Percentiles rank a stretch among this genome's conserved stretches.
These are phyloP conservation scores for Rosellinia necatrix DNA, from an alignment of 2,329 filamentous ascomycete species.

Conservation along the genomic window DNA sequence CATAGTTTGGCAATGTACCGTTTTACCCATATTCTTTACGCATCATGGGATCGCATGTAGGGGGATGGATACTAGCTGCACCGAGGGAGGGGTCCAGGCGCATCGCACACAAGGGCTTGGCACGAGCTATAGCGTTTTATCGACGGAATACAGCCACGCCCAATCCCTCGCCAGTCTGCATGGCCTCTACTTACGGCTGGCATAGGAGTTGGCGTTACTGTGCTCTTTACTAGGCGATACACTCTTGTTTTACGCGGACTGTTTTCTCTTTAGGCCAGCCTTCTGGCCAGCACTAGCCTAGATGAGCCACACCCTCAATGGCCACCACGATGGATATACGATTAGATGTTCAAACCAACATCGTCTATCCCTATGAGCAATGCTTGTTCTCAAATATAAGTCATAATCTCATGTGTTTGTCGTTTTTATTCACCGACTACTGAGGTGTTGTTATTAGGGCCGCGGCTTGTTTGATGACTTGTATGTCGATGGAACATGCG, in stretches of 20 bases:
- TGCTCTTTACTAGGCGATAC: conserved; percentile 33
- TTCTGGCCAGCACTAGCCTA: conserved; percentile 18
- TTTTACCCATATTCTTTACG: conserved; percentile 25
- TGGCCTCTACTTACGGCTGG: conserved; percentile 10
- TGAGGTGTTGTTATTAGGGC: background rate
- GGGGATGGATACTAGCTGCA: conserved; percentile 9
- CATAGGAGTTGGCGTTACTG: conserved; percentile 40
- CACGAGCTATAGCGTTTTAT: conserved; percentile 12
- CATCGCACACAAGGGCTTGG: conserved; percentile 17
- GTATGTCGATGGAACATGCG: too few species aligned
- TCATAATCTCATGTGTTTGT: background rate
- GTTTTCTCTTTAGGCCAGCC: conserved; percentile 1
- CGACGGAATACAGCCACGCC: conserved; percentile 9
- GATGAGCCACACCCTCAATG: conserved; percentile 26
- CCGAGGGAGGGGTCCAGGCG: conserved; percentile 13
- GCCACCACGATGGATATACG: conserved; percentile 22
- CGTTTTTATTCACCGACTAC: background rate
- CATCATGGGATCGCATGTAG: conserved; percentile 27
- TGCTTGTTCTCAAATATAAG: background rate
- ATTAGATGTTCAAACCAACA: conserved; percentile 21
- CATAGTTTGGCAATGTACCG: conserved; percentile 2
- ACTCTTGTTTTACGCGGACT: conserved; percentile 30
- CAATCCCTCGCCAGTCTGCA: conserved; percentile 1
- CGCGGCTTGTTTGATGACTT: too few species aligned
- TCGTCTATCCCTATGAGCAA: background rate